These are phyloP conservation scores for Fusarium sp. DNA, from an alignment of 2,329 filamentous ascomycete genomes.

Conservation along the genomic window DNA sequence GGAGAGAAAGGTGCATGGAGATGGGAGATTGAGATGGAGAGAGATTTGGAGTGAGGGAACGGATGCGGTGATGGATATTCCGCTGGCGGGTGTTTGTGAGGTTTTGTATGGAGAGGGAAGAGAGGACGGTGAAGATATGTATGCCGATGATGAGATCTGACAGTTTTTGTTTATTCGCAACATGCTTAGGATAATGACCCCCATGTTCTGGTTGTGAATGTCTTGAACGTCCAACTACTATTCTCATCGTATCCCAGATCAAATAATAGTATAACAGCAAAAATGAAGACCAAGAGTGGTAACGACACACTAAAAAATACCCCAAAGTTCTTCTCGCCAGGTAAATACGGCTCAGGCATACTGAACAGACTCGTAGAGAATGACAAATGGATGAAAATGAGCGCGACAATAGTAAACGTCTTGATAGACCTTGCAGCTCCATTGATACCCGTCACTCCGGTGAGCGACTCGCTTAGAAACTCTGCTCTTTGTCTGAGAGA, in stretches of 20 bases:
- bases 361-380: neutral
- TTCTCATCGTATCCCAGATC: constrained; percentile 7
- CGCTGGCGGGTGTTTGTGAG: constrained; percentile 93
- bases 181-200: neutral
- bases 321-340: neutral
- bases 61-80: constrained; percentile 97
- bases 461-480: constrained; percentile 1
- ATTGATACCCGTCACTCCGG: neutral
- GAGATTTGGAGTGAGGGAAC: constrained; percentile 90
- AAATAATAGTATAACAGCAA: neutral
- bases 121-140: constrained; percentile 39
- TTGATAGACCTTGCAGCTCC: constrained; percentile 5
- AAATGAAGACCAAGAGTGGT: neutral
- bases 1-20: constrained; percentile 48
- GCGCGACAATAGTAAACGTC: constrained; percentile 5
- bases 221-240: neutral
- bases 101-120: constrained; percentile 79
- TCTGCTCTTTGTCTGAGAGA: neutral
- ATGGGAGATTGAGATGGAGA: constrained; percentile 71
- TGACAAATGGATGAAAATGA: constrained; percentile 2
- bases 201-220: neutral
- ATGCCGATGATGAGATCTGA: constrained; percentile 15
- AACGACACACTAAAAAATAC: neutral
- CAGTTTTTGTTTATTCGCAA: neutral
- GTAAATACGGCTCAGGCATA: neutral